Conservation (phyloP, 1,139 yeast species). For the Suhomyces terraborum region DNA sequence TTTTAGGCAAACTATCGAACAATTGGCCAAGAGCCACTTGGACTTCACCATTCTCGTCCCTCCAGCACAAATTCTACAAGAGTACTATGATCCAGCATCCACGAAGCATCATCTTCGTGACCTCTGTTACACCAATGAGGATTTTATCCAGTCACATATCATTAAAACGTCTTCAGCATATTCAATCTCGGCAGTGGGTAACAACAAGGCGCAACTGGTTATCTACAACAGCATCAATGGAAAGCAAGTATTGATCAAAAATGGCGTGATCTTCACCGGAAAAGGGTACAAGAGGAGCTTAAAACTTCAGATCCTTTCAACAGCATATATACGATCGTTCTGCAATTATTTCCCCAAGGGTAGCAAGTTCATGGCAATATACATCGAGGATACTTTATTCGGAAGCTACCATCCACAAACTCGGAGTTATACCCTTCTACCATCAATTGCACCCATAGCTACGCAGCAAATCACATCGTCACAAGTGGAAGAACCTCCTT, state of each 20-base stretch:
- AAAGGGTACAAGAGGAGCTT: conserved; percentile 58
- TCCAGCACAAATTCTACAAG: conserved; percentile 51
- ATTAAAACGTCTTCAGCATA: conserved; percentile 41
- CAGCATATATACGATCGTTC: conserved; percentile 48
- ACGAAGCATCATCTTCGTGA: conserved; percentile 48
- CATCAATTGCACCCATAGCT: neutral
- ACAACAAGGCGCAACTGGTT: conserved; percentile 45
- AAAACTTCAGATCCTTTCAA: conserved; percentile 44
- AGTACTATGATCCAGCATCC: conserved; percentile 51
- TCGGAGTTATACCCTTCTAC: conserved; percentile 2
- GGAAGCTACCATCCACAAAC: conserved; percentile 29
- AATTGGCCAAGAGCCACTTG: conserved; percentile 42
- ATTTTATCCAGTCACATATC: conserved; percentile 72
- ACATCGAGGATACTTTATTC: conserved; percentile 52
- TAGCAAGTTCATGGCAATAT: conserved; percentile 53
- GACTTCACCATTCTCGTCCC: conserved; percentile 65
- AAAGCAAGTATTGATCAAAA: conserved; percentile 58
- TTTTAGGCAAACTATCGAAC: conserved; percentile 48
- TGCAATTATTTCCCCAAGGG: conserved; percentile 51
- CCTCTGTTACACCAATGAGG: conserved; percentile 58
- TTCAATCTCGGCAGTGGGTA: conserved; percentile 39
- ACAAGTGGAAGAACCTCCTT: neutral
- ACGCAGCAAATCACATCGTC: neutral
- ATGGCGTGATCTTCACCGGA: conserved; percentile 55
- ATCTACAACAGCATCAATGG: conserved; percentile 61